Evolutionary conservation across 2,329 filamentous ascomycete genomes (phyloP), one percentile per base, ranked within the genome.

Genomic region (Aspergillus carbonarius): DNA sequence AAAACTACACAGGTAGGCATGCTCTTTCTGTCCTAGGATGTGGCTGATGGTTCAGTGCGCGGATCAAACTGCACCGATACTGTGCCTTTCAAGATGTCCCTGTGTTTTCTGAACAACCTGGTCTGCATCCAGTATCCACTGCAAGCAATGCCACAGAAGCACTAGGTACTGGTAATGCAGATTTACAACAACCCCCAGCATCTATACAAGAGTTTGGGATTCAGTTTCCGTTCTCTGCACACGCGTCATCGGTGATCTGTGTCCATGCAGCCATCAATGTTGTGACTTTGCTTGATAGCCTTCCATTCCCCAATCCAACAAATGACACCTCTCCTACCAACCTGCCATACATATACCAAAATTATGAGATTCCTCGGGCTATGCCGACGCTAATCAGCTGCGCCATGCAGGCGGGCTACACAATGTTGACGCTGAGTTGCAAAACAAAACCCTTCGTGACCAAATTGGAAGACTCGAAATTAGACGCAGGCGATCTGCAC

Each of bases 41-140:
- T 32, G 25, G 25, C 55, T 48, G 6, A 55, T 27, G 1, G 17
- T 30, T 12, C 27, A 72, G 69, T 30, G 68, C 70, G 17, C 62
- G 66, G 15, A 69, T 72, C 34, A 72, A 71, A 59, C 49, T 68
- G 6, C 68, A 72, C 53, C 65, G 70, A 15, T 67, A 70, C 34
- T 63, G 64, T 15, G 70, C 70, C 10, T 72, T 72, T 53, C 63
- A 61, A 50, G 70, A 72, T 35, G 57, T 67, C 3, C 66, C 69
- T 2, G 58, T 68, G 15, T 67, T 69, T 35, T 57, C 62, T 7
- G 58, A 67, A 58, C 58, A 69, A 40, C 69, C 63, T 49, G 66
- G 69, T 23, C 61, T 70, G 20, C 59, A 40, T n/a, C 47, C 57
- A 15, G 32, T 60, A 30, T 20, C 57, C 5, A 54, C 56, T 18